A percentile compares a stretch with the other conserved stretches of the same genome.
Evolutionary conservation across 2,329 filamentous ascomycete genomes (phyloP).

Genomic region (Diaporthe sp.): DNA sequence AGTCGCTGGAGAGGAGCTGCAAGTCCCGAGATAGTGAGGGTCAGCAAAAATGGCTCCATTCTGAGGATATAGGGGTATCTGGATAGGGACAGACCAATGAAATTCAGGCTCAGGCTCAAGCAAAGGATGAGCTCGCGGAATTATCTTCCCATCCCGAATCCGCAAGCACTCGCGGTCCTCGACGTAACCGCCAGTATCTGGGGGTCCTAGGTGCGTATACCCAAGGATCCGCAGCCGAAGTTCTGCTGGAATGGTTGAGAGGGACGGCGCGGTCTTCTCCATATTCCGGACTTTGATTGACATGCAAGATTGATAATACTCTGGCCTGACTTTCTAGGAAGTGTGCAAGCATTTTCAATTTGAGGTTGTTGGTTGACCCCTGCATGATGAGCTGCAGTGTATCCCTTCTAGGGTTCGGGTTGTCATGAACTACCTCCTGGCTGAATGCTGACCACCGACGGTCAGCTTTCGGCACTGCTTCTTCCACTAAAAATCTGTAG

Average conservation of each 20-base stretch:
- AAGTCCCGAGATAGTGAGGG: background rate
- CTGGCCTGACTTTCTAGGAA: no score
- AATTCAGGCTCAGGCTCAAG: background rate
- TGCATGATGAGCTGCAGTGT: no score
- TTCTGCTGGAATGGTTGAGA: conserved; percentile 13
- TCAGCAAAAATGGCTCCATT: background rate
- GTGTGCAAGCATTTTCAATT: background rate
- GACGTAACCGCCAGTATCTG: conserved; percentile 19
- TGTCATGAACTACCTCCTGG: background rate
- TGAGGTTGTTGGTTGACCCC: background rate
- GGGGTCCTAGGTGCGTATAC: conserved; percentile 15
- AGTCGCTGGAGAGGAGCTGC: background rate
- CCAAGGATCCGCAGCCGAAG: conserved; percentile 14
- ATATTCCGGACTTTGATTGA: background rate
- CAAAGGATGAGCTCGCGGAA: background rate
- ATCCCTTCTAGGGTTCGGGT: background rate
- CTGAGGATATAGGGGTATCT: no score
- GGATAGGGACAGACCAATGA: no score
- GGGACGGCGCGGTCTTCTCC: background rate
- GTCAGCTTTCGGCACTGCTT: background rate
- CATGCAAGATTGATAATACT: no score
- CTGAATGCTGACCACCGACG: background rate
- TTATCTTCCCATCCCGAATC: background rate
- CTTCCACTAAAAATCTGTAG: background rate
- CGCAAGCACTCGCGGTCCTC: background rate